Conservation (phyloP, 495 filamentous ascomycete genomes). For the Corynascus novoguineensis region DNA sequence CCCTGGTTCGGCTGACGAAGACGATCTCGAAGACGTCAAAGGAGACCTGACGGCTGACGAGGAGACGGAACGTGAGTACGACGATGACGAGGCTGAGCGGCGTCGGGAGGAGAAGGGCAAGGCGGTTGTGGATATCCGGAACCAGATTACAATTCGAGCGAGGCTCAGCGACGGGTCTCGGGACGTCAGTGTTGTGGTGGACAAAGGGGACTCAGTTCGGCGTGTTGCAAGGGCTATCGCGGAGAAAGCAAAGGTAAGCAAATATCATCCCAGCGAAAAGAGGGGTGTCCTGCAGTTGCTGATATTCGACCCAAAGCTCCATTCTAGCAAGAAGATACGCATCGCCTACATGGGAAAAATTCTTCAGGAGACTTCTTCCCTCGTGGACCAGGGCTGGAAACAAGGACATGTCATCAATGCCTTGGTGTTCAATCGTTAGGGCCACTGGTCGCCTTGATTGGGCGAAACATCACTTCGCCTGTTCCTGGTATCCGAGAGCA, state of each 20-base stretch:
- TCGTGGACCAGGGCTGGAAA: conserved; percentile 69
- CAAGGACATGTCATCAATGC: conserved; percentile 74
- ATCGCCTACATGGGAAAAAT: conserved; percentile 77
- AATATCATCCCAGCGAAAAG: not conserved
- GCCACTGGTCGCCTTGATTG: conserved; percentile 8
- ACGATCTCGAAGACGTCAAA: conserved; percentile 39
- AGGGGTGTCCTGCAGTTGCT: conserved; percentile 9
- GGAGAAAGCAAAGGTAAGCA: conserved; percentile 57
- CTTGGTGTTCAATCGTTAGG: conserved; percentile 56
- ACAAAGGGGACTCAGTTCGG: conserved; percentile 57
- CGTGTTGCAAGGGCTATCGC: conserved; percentile 57
- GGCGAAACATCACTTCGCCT: not conserved
- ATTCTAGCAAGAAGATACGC: conserved; percentile 51
- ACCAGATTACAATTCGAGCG: conserved; percentile 57
- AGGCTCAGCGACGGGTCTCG: conserved; percentile 65
- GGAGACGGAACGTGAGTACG: conserved; percentile 39
- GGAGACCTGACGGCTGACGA: conserved; percentile 43
- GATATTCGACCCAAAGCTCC: conserved; percentile 35
- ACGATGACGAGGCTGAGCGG: conserved; percentile 48
- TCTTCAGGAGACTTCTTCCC: conserved; percentile 58
- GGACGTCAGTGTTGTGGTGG: conserved; percentile 58
- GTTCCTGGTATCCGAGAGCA: not conserved
- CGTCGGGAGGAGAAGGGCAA: conserved; percentile 65
- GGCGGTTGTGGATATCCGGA: conserved; percentile 39
- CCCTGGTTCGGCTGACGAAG: conserved; percentile 23